Base-by-base conservation (phyloP, 2,329 filamentous ascomycete genomes). In the Fusarium nisikadoi region DNA sequence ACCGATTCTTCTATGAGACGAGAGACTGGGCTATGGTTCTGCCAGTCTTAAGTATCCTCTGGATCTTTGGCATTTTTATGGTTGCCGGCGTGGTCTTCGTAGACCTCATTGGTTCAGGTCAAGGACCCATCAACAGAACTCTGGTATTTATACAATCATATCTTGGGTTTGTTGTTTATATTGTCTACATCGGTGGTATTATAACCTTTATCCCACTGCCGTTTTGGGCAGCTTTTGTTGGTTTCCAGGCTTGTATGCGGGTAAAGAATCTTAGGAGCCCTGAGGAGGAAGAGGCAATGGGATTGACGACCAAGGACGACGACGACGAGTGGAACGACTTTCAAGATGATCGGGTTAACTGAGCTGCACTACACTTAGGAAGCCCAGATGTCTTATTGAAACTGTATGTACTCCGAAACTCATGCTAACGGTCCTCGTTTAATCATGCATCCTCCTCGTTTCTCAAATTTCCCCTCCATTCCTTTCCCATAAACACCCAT, bases 1-100 rank as follows among this genome's bases (percentile, higher is more conserved):
- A 63, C 25, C 25, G 25, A 0, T 73, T 73, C 60, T 75, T 77
- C 36, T 73, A 75, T 47, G 59, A 70, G 16, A 61, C 64, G 2
- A 62, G 66, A 17, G 59, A 70, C 35, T 75, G 67, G 38, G 66
- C 75, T 10, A 67, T 70, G 62, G 50, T 60, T 12, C 68, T 77
- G 6, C 62, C 73, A 20, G 61, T 55, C 10, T 36, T 75, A n/a
- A 70, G 62, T 27, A 38, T 65, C 14, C 12, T 68, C 25, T 76
- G 73, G 75, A 10, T 70, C 14, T 43, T 68, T 35, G 60, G 53
- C 25, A 25, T 68, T 13, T 41, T 68, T 6, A n/a, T 65, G 35
- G 31, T 71, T 14, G 41, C 38, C 16, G 42, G 42, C n/a, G 11
- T 55, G 19, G 50, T 36, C 19, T 35, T 66, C 25, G 9, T 36